Percentiles rank a stretch among this genome's conserved stretches.
phyloP scores from a whole-genome alignment of 148 eudicot species.

The Talinum fruticosum region DNA sequence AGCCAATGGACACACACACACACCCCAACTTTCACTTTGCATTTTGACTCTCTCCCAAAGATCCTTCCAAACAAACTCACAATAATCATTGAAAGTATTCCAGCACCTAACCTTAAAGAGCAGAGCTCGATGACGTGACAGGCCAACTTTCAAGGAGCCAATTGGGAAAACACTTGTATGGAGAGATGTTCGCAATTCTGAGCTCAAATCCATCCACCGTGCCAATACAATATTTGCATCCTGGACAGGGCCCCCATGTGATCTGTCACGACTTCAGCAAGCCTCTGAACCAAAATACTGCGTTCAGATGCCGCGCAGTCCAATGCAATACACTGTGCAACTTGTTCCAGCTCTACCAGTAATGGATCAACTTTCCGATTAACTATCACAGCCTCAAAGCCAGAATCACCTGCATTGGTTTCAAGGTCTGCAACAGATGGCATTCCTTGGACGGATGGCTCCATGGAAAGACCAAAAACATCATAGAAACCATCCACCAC shows the following conservation, averaged over 20 bases:
- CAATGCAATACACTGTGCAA: slow-evolving; percentile 74
- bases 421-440: slow-evolving; percentile 86
- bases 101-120: slow-evolving; percentile 80
- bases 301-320: slow-evolving; percentile 66
- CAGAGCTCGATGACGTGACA: slow-evolving; percentile 91
- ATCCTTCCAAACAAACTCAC: not conserved
- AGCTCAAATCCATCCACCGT: slow-evolving; percentile 83
- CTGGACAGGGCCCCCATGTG: slow-evolving; percentile 90
- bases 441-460: slow-evolving; percentile 66
- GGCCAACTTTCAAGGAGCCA: slow-evolving; percentile 80
- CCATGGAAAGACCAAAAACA: slow-evolving; percentile 67
- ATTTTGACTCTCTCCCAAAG: not conserved
- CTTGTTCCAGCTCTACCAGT: slow-evolving; percentile 87
- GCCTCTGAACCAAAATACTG: slow-evolving; percentile 60
- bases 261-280: slow-evolving; percentile 87
- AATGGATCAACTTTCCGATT: slow-evolving; percentile 76
- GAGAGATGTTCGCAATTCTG: slow-evolving; percentile 77
- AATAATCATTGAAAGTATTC: slow-evolving; percentile 3
- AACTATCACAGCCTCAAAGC: slow-evolving; percentile 83
- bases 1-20: not conserved
- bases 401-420: slow-evolving; percentile 60
- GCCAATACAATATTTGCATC: slow-evolving; percentile 71
- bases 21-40: not conserved
- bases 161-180: slow-evolving; percentile 83
- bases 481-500: slow-evolving; percentile 95